Conservation (phyloP, 2,329 filamentous ascomycete genomes). For the Ceratocystis cacaofunesta region DNA sequence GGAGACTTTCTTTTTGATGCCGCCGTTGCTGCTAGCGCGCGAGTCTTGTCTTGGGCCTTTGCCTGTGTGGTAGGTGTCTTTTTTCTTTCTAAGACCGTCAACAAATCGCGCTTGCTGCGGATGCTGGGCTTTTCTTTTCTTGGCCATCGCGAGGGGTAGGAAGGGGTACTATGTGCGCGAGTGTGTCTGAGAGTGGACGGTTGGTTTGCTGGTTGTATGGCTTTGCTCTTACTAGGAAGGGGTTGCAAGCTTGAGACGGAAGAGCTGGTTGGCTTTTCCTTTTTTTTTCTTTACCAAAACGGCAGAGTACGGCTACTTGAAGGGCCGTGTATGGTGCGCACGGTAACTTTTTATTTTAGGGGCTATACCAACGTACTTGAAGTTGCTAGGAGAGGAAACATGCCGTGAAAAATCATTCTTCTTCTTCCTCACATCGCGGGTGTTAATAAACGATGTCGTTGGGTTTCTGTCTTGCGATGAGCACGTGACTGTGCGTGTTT, state of each 20-base stretch:
- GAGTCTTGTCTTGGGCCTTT: conserved; percentile 2
- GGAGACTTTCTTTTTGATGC: conserved; percentile 19
- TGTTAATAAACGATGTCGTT: conserved; percentile 6
- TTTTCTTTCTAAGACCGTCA: conserved; percentile 12
- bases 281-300: not conserved
- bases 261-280: not conserved
- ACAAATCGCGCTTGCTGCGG: conserved; percentile 13
- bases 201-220: not conserved
- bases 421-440: not conserved
- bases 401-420: not conserved
- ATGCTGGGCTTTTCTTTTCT: conserved; percentile 30
- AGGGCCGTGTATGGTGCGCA: not conserved
- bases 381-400: not conserved
- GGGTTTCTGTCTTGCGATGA: not conserved
- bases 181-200: not conserved
- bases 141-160: conserved; percentile 23
- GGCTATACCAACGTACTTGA: not conserved
- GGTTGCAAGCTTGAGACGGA: not conserved
- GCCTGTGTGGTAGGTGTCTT: conserved; percentile 10
- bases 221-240: too few relatives aligned
- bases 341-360: not conserved
- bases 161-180: not conserved
- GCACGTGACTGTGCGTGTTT: not conserved
- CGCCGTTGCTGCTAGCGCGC: not conserved
- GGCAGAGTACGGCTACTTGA: not conserved